phyloP scores from a whole-genome alignment of 1,284 basidiomycete species.

The Paramarasmius palmivorus region DNA sequence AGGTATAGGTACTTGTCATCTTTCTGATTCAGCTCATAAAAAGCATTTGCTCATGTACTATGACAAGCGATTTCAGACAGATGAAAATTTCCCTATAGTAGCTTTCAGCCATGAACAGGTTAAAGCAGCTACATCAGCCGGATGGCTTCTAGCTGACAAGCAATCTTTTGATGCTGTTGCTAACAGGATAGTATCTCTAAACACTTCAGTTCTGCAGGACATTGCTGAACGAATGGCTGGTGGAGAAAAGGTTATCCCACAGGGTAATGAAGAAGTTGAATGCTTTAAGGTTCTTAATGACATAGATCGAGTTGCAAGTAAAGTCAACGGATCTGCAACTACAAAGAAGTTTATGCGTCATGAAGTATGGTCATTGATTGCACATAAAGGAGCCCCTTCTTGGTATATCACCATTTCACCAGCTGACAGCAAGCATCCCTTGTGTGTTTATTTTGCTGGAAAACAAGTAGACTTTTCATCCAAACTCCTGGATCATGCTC shows the following conservation, averaged over 20 bases:
- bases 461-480: constrained; percentile 12
- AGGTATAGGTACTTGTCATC: constrained; percentile 23
- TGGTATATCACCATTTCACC: too few species aligned
- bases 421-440: constrained; percentile 26
- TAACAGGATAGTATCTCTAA: too few species aligned
- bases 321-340: too few species aligned
- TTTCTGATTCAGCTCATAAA: too few species aligned
- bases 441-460: constrained; percentile 27
- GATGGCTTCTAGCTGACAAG: constrained; percentile 30
- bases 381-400: constrained; percentile 23
- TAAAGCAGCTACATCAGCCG: constrained; percentile 19
- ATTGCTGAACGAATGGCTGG: constrained; percentile 22
- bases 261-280: constrained; percentile 30
- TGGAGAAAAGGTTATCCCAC: constrained; percentile 27
- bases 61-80: too few species aligned
- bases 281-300: constrained; percentile 36
- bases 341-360: constrained; percentile 36
- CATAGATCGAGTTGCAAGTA: constrained; percentile 31
- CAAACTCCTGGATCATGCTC: neutral
- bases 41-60: too few species aligned
- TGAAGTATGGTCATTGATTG: constrained; percentile 37
- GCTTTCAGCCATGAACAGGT: constrained; percentile 33
- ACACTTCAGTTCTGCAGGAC: too few species aligned
- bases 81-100: constrained; percentile 28
- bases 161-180: constrained; percentile 26